Evolutionary conservation across 2,329 filamentous ascomycete genomes (phyloP).

Genomic region (Colletotrichum orchidophilum): DNA sequence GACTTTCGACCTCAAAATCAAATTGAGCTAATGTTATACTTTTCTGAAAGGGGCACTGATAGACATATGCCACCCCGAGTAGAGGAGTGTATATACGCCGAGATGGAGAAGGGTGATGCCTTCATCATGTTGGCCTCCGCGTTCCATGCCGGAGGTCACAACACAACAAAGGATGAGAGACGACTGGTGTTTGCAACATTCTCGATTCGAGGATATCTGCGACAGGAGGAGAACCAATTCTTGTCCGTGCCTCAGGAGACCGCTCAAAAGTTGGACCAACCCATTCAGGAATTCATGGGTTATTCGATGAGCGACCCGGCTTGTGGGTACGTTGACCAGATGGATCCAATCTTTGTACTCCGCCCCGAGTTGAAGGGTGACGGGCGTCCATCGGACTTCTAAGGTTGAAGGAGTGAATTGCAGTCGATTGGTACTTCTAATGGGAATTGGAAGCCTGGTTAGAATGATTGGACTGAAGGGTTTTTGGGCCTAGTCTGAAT

Average conservation of each 20-base stretch:
- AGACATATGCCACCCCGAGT: slow-evolving; percentile 15
- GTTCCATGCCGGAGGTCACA: slow-evolving; percentile 37
- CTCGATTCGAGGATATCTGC: slow-evolving; percentile 15
- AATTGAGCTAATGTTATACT: not conserved
- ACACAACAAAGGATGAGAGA: slow-evolving; percentile 31
- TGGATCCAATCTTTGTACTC: slow-evolving; percentile 21
- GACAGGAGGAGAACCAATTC: slow-evolving; percentile 27
- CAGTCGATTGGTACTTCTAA: not conserved
- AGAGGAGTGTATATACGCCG: slow-evolving; percentile 32
- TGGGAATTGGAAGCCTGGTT: not conserved
- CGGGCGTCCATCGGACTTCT: slow-evolving; percentile 15
- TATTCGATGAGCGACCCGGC: slow-evolving; percentile 23
- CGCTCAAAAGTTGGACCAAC: slow-evolving; percentile 4
- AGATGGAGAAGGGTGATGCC: slow-evolving; percentile 38
- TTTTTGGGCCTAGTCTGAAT: too few relatives aligned
- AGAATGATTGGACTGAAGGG: too few relatives aligned
- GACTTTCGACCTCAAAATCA: not conserved
- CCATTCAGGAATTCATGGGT: slow-evolving; percentile 22
- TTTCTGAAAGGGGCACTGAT: slow-evolving; percentile 2
- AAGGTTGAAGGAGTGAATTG: not conserved
- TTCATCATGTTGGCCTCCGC: slow-evolving; percentile 39
- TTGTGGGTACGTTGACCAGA: slow-evolving; percentile 23
- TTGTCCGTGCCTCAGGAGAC: slow-evolving; percentile 8
- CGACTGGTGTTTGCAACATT: slow-evolving; percentile 24
- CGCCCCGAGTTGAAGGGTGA: slow-evolving; percentile 19